A percentile compares a stretch with the other conserved stretches of the same genome.
Conservation (phyloP, 768 basidiomycete species). For the Tylopilus subfusipes region DNA sequence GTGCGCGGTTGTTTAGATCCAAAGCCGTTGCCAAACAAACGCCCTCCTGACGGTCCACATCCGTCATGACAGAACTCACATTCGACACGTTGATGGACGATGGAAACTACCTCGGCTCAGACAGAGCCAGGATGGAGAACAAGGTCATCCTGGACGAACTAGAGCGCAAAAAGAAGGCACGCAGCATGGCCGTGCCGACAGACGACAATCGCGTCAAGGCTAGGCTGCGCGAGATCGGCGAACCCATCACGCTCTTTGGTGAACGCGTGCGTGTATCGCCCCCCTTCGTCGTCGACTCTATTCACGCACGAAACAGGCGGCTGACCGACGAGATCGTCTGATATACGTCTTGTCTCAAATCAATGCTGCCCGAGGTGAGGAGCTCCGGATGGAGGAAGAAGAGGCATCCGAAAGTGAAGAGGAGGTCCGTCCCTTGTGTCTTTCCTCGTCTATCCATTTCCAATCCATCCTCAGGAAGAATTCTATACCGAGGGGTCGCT, state of each 20-base stretch:
- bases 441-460: background rate
- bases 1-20: slow-evolving; percentile 29
- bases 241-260: slow-evolving; percentile 96
- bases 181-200: slow-evolving; percentile 92
- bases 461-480: slow-evolving; percentile 59
- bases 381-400: slow-evolving; percentile 69
- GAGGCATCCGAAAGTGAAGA: slow-evolving; percentile 70
- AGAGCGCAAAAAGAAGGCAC: slow-evolving; percentile 95
- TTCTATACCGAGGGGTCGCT: slow-evolving; percentile 93
- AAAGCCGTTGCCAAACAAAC: slow-evolving; percentile 36
- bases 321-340: slow-evolving; percentile 92
- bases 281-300: slow-evolving; percentile 1
- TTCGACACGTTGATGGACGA: slow-evolving; percentile 76
- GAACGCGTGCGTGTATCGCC: slow-evolving; percentile 74
- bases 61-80: slow-evolving; percentile 77
- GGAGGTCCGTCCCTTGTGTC: slow-evolving; percentile 46
- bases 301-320: slow-evolving; percentile 56
- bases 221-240: slow-evolving; percentile 86
- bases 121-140: slow-evolving; percentile 75
- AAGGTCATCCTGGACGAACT: slow-evolving; percentile 89
- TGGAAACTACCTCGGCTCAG: slow-evolving; percentile 69
- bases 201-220: slow-evolving; percentile 93
- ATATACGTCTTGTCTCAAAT: slow-evolving; percentile 95
- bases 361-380: slow-evolving; percentile 81
- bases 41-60: slow-evolving; percentile 16